Conservation (phyloP, 2,329 filamentous ascomycete species). For the Diplodia seriata region DNA sequence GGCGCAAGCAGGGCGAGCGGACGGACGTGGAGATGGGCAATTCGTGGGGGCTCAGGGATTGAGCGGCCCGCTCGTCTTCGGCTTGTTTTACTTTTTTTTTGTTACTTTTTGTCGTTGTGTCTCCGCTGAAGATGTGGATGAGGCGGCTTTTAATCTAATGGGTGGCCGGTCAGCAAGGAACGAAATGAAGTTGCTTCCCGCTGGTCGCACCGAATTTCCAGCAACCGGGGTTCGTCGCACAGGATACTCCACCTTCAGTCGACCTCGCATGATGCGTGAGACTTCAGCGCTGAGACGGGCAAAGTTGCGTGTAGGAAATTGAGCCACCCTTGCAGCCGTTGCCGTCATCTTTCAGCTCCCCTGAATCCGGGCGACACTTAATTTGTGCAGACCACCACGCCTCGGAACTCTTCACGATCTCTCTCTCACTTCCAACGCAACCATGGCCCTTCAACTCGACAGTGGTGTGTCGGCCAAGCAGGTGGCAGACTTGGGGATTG, state of each 20-base stretch:
- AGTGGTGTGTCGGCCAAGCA: neutral
- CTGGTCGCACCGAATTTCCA: conserved; percentile 4
- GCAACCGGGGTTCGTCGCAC: neutral
- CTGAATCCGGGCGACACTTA: neutral
- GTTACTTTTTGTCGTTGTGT: neutral
- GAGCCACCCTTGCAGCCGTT: conserved; percentile 4
- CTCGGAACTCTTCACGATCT: neutral
- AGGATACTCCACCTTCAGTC: conserved; percentile 1
- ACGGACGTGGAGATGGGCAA: conserved; percentile 5
- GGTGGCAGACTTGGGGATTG: neutral
- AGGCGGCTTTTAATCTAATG: neutral
- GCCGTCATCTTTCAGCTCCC: conserved; percentile 14
- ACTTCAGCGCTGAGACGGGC: conserved; percentile 6
- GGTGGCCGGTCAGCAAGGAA: neutral
- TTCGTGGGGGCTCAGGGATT: neutral
- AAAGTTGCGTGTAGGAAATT: conserved; percentile 6
- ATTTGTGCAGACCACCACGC: neutral
- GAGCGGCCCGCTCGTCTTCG: neutral
- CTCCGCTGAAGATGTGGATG: neutral
- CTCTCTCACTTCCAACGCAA: neutral
- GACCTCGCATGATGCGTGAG: conserved; percentile 7
- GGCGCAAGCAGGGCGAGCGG: conserved; percentile 6
- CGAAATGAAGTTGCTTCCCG: neutral
- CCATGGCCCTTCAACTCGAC: neutral
- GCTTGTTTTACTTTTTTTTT: neutral